These are phyloP conservation scores for Tephrocybe sp. DNA, from an alignment of 768 basidiomycete species.

Conservation along the genomic window DNA sequence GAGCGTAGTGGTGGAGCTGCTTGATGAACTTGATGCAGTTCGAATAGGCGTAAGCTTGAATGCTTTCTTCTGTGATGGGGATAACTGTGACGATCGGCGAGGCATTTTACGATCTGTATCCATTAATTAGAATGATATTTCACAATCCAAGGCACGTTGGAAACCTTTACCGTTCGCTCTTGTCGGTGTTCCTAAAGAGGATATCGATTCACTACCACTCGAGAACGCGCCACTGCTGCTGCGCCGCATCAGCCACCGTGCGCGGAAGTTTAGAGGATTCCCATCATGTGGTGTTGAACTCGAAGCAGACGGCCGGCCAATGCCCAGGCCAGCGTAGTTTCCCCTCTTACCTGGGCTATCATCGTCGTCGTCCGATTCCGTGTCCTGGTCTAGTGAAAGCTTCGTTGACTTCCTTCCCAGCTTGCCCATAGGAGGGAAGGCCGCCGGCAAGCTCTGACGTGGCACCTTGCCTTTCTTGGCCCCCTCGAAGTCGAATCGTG, in stretches of 20 bases:
- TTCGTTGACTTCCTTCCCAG: conserved; percentile 31
- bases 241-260: conserved; percentile 68
- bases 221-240: conserved; percentile 85
- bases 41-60: conserved; percentile 41
- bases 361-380: conserved; percentile 67
- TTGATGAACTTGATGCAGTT: conserved; percentile 60
- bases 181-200: conserved; percentile 63
- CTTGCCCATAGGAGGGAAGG: conserved; percentile 49
- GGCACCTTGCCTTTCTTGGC: conserved; percentile 49
- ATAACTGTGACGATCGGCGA: conserved; percentile 46
- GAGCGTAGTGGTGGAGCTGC: conserved; percentile 44
- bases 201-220: conserved; percentile 65
- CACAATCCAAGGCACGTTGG: conserved; percentile 7
- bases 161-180: conserved; percentile 50
- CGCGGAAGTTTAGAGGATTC: conserved; percentile 38
- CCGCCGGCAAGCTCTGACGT: conserved; percentile 76
- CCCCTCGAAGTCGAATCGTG: conserved; percentile 42
- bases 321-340: conserved; percentile 63
- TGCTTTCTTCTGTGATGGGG: conserved; percentile 41
- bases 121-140: conserved; percentile 6
- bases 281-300: conserved; percentile 25
- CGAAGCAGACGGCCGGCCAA: conserved; percentile 53
- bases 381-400: conserved; percentile 37
- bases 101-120: conserved; percentile 57
- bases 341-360: conserved; percentile 63